Evolutionary conservation across 306 rosid genomes (phyloP).

Genomic region (Myrica gale): DNA sequence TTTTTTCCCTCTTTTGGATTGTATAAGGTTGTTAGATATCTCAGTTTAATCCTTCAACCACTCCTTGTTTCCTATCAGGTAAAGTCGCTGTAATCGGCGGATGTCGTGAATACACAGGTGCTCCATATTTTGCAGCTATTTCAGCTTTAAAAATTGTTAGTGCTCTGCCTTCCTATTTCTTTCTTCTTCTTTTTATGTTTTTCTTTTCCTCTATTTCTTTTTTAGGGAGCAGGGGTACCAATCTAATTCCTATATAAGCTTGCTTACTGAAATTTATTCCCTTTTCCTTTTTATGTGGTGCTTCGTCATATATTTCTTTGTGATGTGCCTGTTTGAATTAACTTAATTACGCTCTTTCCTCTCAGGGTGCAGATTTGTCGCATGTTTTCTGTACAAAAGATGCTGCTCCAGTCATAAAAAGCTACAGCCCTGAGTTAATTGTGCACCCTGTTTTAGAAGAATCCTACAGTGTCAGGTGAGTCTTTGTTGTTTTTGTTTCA

Average conservation of each 20-base stretch:
- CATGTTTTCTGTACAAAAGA: constrained; percentile 94
- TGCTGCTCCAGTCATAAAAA: constrained; percentile 81
- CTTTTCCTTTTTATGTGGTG: background rate
- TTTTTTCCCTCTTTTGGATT: background rate
- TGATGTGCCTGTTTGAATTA: constrained; percentile 11
- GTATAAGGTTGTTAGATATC: constrained; percentile 8
- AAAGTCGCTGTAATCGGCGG: constrained; percentile 91
- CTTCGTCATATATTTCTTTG: constrained; percentile 9
- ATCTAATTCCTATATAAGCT: constrained; percentile 5
- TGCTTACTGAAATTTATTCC: background rate
- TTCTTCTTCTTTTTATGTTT: background rate
- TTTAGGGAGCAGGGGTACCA: background rate
- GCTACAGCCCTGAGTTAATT: constrained; percentile 90
- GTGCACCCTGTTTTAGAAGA: constrained; percentile 88
- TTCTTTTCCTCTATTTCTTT: background rate
- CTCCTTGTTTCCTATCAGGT: constrained; percentile 52
- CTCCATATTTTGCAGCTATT: constrained; percentile 95
- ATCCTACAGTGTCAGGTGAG: constrained; percentile 68
- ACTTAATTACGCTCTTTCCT: constrained; percentile 13
- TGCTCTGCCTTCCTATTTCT: constrained; percentile 10
- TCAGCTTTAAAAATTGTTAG: constrained; percentile 85
- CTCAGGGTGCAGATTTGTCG: constrained; percentile 90
- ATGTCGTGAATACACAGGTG: constrained; percentile 98
- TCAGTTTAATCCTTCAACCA: constrained; percentile 13
- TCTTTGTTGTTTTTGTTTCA: constrained; percentile 10